Conservation (phyloP, 768 basidiomycete species). For the Lentinula edodes region DNA sequence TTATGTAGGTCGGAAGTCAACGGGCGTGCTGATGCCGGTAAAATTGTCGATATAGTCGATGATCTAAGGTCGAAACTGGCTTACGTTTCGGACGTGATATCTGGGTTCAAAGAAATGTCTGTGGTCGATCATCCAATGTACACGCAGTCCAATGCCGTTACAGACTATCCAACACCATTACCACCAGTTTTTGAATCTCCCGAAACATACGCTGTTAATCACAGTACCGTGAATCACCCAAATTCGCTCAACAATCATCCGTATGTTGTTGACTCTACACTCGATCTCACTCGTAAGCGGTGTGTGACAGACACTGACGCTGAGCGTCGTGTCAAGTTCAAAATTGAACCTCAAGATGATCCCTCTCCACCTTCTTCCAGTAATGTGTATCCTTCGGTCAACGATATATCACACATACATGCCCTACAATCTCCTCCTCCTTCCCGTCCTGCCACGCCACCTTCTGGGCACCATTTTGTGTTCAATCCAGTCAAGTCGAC, state of each 20-base stretch:
- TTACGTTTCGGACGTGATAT: constrained; percentile 50
- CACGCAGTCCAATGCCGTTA: background rate
- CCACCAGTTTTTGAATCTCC: background rate
- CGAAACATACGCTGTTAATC: background rate
- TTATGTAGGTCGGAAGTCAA: constrained; percentile 42
- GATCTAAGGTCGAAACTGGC: constrained; percentile 51
- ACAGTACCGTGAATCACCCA: background rate
- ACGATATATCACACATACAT: constrained; percentile 7
- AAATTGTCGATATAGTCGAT: constrained; percentile 37
- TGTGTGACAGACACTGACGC: constrained; percentile 39
- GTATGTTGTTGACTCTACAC: background rate
- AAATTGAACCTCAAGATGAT: constrained; percentile 44
- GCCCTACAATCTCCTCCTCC: constrained; percentile 20
- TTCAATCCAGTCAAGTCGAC: constrained; percentile 23
- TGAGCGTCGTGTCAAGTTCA: constrained; percentile 38
- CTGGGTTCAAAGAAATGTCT: constrained; percentile 34
- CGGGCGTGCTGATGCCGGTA: constrained; percentile 35
- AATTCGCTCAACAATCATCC: background rate
- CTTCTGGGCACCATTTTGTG: constrained; percentile 24
- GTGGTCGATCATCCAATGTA: constrained; percentile 17
- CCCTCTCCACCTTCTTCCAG: constrained; percentile 19
- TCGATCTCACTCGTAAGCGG: constrained; percentile 37
- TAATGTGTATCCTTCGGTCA: background rate
- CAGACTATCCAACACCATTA: background rate
- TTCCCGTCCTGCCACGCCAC: constrained; percentile 26